Evolutionary conservation across 257 asterid species (phyloP).

Genomic region (Lycium ferocissimum): DNA sequence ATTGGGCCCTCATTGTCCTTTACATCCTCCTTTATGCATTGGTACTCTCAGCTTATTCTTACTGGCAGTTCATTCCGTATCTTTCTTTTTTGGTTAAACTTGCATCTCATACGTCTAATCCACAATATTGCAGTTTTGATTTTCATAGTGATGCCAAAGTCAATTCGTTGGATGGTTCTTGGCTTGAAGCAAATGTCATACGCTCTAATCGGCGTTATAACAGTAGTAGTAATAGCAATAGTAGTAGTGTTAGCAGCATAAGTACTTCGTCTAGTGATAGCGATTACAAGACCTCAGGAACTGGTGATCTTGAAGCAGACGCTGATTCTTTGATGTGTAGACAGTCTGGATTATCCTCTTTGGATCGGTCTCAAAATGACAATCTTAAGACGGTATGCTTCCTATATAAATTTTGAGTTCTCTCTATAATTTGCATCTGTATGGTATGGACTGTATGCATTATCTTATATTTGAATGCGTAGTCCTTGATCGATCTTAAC

Average conservation of each 20-base stretch:
- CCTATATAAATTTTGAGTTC: neutral
- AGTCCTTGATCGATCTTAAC: constrained; percentile 6
- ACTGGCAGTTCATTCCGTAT: constrained; percentile 21
- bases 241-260: constrained; percentile 86
- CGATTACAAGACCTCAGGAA: constrained; percentile 72
- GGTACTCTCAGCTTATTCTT: constrained; percentile 51
- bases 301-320: constrained; percentile 96
- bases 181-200: constrained; percentile 66
- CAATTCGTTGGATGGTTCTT: constrained; percentile 68
- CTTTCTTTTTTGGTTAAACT: constrained; percentile 5
- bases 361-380: constrained; percentile 68
- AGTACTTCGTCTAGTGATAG: constrained; percentile 93
- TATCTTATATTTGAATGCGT: constrained; percentile 14
- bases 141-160: constrained; percentile 66
- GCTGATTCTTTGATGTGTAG: constrained; percentile 90
- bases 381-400: constrained; percentile 63
- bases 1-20: constrained; percentile 86
- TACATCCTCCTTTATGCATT: constrained; percentile 77
- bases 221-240: constrained; percentile 91
- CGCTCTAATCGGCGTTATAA: constrained; percentile 71
- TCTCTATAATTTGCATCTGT: constrained; percentile 7
- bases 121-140: constrained; percentile 43
- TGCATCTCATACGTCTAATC: constrained; percentile 21
- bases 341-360: constrained; percentile 87
- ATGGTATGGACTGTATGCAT: neutral